These are phyloP conservation scores for Boletus vinaceobasis DNA, from an alignment of 768 basidiomycete species.

Conservation along the genomic window DNA sequence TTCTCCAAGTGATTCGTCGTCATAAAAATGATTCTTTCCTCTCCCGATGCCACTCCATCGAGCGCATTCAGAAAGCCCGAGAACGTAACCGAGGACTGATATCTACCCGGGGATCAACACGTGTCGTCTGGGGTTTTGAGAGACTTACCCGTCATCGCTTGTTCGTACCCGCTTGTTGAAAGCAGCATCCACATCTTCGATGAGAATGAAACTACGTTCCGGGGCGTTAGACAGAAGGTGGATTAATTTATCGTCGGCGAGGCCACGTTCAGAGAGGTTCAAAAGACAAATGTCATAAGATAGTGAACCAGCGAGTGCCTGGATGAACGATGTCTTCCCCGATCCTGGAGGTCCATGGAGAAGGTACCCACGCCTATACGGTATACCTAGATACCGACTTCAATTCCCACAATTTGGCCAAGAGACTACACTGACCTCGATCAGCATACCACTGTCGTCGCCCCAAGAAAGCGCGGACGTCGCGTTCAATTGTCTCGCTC, in stretches of 20 bases:
- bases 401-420: neutral
- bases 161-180: slow-evolving; percentile 92
- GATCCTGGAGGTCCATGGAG: slow-evolving; percentile 96
- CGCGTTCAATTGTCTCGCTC: slow-evolving; percentile 78
- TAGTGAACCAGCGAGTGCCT: slow-evolving; percentile 89
- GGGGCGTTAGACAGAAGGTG: slow-evolving; percentile 91
- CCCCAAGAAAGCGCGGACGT: slow-evolving; percentile 77
- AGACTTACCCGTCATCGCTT: slow-evolving; percentile 82
- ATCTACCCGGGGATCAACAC: slow-evolving; percentile 44
- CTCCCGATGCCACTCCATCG: slow-evolving; percentile 96
- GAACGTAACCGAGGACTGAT: slow-evolving; percentile 94
- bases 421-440: slow-evolving; percentile 57
- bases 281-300: slow-evolving; percentile 95
- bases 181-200: slow-evolving; percentile 97
- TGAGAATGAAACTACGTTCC: slow-evolving; percentile 88
- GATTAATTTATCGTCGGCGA: slow-evolving; percentile 95
- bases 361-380: slow-evolving; percentile 93
- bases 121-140: neutral
- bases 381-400: slow-evolving; percentile 64
- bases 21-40: slow-evolving; percentile 98
- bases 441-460: slow-evolving; percentile 95
- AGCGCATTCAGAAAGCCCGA: slow-evolving; percentile 96
- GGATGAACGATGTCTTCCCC: slow-evolving; percentile 98
- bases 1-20: slow-evolving; percentile 94
- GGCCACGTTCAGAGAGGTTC: slow-evolving; percentile 92